Evolutionary conservation across 352 stramenopile species (phyloP).

Genomic region (Pythium sp.): DNA sequence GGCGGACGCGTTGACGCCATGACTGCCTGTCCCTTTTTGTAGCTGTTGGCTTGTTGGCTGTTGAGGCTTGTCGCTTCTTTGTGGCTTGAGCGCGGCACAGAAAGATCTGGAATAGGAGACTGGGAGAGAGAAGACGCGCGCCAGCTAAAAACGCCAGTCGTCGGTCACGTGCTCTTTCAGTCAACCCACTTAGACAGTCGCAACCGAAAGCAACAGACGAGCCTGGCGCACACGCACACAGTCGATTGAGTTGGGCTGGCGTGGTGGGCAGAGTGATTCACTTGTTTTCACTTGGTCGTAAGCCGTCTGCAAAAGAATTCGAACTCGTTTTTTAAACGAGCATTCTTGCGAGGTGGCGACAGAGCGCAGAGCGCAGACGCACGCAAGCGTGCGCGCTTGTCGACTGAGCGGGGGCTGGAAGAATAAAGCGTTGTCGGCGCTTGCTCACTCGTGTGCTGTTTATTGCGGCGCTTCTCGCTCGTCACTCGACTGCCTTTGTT

Average conservation of each 20-base stretch:
- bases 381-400: neutral
- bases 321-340: neutral
- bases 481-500: neutral
- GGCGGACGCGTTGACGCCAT: neutral
- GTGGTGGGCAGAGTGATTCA: neutral
- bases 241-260: no score
- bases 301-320: conserved; percentile 4
- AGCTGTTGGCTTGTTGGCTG: no score
- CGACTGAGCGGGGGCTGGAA: neutral
- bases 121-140: conserved; percentile 11
- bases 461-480: neutral
- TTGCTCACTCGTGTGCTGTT: neutral
- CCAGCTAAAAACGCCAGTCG: neutral
- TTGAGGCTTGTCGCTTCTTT: neutral
- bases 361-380: neutral
- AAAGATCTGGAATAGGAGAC: conserved; percentile 33
- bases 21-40: neutral
- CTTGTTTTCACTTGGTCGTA: neutral
- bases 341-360: no score
- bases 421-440: neutral
- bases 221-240: neutral
- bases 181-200: neutral
- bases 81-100: conserved; percentile 9
- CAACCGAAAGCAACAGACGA: neutral
- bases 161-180: no score